These are phyloP conservation scores for Raphanus hybrid DNA, from an alignment of 441 rosid species.

Conservation along the genomic window DNA sequence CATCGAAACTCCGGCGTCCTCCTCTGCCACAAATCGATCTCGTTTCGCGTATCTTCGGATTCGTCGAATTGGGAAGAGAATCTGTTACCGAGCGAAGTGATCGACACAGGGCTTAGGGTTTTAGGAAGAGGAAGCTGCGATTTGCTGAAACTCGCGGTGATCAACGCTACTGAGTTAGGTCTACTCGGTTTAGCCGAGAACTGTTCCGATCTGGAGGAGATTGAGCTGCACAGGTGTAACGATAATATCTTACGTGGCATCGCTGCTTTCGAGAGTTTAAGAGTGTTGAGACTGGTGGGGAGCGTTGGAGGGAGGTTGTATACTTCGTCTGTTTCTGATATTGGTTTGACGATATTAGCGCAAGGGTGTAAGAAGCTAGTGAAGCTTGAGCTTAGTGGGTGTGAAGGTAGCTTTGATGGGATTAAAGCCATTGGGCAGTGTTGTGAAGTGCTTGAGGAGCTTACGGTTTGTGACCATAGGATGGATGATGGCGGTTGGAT, in stretches of 20 bases:
- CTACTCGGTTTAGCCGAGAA: constrained; percentile 58
- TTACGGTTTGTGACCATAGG: constrained; percentile 56
- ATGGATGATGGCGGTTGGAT: constrained; percentile 86
- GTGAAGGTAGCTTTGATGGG: constrained; percentile 83
- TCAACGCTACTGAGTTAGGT: constrained; percentile 66
- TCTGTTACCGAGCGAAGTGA: constrained; percentile 46
- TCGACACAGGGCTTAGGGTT: constrained; percentile 57
- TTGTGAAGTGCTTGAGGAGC: constrained; percentile 66
- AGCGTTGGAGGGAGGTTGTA: constrained; percentile 59
- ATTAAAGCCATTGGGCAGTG: constrained; percentile 78
- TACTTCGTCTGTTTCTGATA: constrained; percentile 59
- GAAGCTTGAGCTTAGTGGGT: constrained; percentile 70
- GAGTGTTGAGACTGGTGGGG: constrained; percentile 60
- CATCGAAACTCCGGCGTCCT: constrained; percentile 42
- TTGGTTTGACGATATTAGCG: constrained; percentile 73
- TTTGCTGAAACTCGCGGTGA: constrained; percentile 56
- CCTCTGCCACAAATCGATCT: constrained; percentile 48
- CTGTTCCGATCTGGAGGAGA: constrained; percentile 57
- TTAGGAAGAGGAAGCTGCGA: constrained; percentile 61
- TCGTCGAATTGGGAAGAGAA: constrained; percentile 47
- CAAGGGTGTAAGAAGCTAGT: constrained; percentile 72
- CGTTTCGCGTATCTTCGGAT: constrained; percentile 46
- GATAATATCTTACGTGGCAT: constrained; percentile 68
- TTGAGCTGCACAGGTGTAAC: constrained; percentile 63
- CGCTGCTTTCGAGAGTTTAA: constrained; percentile 65